Percentiles rank a stretch among this genome's conserved stretches.
phyloP scores from a whole-genome alignment of 2,329 filamentous ascomycete species.

The Pseudocercospora fijiensis region DNA sequence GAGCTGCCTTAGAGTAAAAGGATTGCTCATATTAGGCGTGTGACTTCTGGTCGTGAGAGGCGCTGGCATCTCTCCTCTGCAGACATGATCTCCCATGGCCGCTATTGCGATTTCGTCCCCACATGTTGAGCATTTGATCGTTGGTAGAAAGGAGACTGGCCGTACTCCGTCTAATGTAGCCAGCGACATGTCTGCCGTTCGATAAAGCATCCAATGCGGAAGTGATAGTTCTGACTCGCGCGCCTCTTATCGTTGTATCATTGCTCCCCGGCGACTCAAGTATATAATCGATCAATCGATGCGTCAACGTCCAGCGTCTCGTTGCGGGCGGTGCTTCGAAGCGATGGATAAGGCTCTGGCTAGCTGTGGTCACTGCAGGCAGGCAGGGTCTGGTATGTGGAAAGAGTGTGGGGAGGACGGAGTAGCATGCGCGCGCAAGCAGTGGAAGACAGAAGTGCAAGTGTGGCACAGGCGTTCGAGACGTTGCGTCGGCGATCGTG shows the following conservation, averaged over 20 bases:
- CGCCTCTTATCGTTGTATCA: conserved; percentile 7
- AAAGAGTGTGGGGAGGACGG: not conserved
- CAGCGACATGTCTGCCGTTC: conserved; percentile 30
- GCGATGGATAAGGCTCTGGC: not conserved
- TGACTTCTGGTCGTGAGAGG: conserved; percentile 19
- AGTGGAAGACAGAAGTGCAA: not conserved
- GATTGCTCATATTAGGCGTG: conserved; percentile 29
- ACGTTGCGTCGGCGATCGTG: conserved; percentile 1
- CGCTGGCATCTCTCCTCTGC: conserved; percentile 40
- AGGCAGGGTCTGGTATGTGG: not conserved
- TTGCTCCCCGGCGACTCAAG: not conserved
- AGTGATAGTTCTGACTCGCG: conserved; percentile 4
- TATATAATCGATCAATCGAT: not conserved
- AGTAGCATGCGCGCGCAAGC: not conserved
- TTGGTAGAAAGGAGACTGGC: conserved; percentile 71
- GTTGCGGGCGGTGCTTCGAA: not conserved
- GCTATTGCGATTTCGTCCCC: conserved; percentile 76
- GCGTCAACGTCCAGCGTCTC: not conserved
- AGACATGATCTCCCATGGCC: conserved; percentile 80
- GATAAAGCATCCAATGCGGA: not conserved
- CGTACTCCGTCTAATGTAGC: conserved; percentile 44
- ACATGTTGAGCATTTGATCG: conserved; percentile 85
- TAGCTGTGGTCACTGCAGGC: not conserved
- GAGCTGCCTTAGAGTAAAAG: conserved; percentile 30
- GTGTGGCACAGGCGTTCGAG: not conserved